Evolutionary conservation across 2,329 filamentous ascomycete genomes (phyloP), one percentile per base, ranked within the genome.

Genomic region (Grosmannia penicillata): DNA sequence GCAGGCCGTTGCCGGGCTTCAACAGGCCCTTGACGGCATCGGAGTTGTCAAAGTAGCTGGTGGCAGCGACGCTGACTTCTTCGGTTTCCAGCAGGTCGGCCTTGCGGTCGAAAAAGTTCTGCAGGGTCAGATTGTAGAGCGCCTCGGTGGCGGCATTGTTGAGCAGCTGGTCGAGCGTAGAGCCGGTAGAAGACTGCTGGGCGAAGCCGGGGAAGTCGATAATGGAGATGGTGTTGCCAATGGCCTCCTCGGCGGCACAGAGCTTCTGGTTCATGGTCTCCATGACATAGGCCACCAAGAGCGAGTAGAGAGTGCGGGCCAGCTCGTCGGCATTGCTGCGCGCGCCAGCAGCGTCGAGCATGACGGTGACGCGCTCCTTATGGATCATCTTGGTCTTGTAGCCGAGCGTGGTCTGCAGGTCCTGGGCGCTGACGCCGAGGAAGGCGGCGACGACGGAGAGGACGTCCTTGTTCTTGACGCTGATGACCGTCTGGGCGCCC

Each of bases 331-430:
- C 91, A 49, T 95, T 95, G 28, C 76, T 79, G 36, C 86, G 79
- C 33, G 91, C 91, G 28, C 91, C 91, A 41, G 76, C 78, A 7
- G 89, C 84, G 53, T 98, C 91, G 25, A 98, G 72, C 87, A 98
- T 93, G 47, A 98, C 83, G 0, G 91, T 98, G n/a, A 98, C 91
- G 39, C 91, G 80, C 65, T 98, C 91, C 46, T 86, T 82, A 53
- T 93, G 83, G 40, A 98, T 79, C 49, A 91, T 95, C 67, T 93
- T 95, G 17, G 86, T 96, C 63, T 93, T 93, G 66, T 95, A 94
- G 4, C 87, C 85, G 41, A 98, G 66, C 23, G 85, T 93, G 28
- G 73, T 78, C 60, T 98, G 87, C 6, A 98, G 68, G 43, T 93
- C 84, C 35, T 75, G 68, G 9, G 80, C 72, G 50, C 77, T 74